These are phyloP conservation scores for Plantago lanceolata DNA, from an alignment of 305 asterid genomes.

Conservation along the genomic window DNA sequence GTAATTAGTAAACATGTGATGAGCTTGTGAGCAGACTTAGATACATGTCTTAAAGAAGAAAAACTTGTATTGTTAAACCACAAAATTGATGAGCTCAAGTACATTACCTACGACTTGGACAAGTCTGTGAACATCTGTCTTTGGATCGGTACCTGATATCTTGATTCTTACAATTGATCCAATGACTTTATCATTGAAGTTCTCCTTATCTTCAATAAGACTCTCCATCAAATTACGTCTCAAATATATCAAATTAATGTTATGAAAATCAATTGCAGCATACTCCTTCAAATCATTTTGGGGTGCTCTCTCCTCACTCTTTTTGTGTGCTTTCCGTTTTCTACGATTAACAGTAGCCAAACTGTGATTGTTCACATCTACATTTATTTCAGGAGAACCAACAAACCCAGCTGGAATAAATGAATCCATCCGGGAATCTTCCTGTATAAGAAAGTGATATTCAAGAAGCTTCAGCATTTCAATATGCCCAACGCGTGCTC, in stretches of 20 bases:
- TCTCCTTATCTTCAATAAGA: constrained; percentile 55
- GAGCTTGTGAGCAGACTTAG: constrained; percentile 6
- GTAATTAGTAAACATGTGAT: constrained; percentile 4
- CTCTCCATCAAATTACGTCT: constrained; percentile 71
- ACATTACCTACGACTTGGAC: constrained; percentile 88
- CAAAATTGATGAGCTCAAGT: constrained; percentile 13
- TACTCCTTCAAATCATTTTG: constrained; percentile 57
- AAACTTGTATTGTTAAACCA: constrained; percentile 16
- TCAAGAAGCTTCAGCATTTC: constrained; percentile 96
- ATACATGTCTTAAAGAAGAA: constrained; percentile 6
- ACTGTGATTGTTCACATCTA: constrained; percentile 34
- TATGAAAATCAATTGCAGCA: constrained; percentile 86
- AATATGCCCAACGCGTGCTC: constrained; percentile 76
- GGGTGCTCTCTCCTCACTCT: constrained; percentile 45
- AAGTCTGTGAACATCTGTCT: constrained; percentile 79
- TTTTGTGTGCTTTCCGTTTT: constrained; percentile 58
- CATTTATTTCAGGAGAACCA: constrained; percentile 39
- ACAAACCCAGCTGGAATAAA: constrained; percentile 77
- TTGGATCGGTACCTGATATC: constrained; percentile 65
- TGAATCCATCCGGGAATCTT: constrained; percentile 48
- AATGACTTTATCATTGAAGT: constrained; percentile 57
- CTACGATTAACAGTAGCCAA: constrained; percentile 33
- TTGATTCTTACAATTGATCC: constrained; percentile 84
- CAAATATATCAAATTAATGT: constrained; percentile 76
- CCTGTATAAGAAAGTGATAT: constrained; percentile 64